Evolutionary conservation across 2,329 filamentous ascomycete species (phyloP), one percentile per base, ranked within the genome.

Genomic region (Sporothrix schenckii): DNA sequence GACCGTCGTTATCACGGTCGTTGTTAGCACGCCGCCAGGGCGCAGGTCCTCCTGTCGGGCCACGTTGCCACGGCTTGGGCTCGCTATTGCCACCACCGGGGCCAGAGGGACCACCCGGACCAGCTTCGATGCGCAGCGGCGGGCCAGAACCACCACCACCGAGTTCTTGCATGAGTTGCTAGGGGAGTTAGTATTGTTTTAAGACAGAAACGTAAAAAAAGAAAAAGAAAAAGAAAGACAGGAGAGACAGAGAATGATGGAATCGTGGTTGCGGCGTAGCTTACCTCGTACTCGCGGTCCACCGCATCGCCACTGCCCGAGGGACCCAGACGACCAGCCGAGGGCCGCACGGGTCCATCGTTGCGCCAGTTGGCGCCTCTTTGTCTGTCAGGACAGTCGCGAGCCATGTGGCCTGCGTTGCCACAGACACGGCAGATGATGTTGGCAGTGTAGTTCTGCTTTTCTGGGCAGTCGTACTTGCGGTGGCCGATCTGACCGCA

Each of bases 341-440:
- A 83, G 72, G 83, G 82, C 66, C 81, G 83, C 11, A 80, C 81
- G 68, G 83, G 82, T 71, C 87, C 87, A 76, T 92, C 89, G 77
- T 97, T 97, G 77, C 95, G 93, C 92, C 93, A 97, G 80, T 92
- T 94, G 60, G 90, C 89, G 76, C 95, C 95, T 78, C 92, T 89
- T 83, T 95, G 92, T 79, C 95, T 87, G 78, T 99, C 95, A 60
- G 94, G 93, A 87, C 95, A 99, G 82, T 99, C 95, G 76, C 94
- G 91, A 75, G 94, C 95, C 93, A 99, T 97, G 77, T 99, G 95
- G 24, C 95, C 95, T 74, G 95, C 94, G 79, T 98, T 97, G 75
- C 95, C 95, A 83, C 95, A 99, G 76, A 97, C 92, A 77, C 94
- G 94, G 83, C 95, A 99, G 79, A 99, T 98, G 80, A 99, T 98